Base-by-base conservation (phyloP, 345 rosid genomes). In the Aethionema arabicum region DNA sequence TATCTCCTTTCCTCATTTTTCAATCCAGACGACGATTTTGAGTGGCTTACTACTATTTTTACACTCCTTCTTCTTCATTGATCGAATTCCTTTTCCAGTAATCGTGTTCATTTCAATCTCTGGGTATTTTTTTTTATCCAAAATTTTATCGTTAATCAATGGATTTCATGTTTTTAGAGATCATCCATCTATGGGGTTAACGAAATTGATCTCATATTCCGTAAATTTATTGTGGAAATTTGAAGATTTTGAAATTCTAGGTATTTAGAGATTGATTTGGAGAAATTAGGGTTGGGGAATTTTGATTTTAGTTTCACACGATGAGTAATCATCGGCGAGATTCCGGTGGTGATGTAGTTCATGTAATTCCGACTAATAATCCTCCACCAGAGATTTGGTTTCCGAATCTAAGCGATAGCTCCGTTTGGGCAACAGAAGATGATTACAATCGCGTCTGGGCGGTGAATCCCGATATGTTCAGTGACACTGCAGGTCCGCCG, bases 371-470 rank as follows among this genome's bases (percentile, higher is more conserved):
- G 39, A 65, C 75, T 4, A 79, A 77, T 55, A 66, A 67, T 8
- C 65, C 65, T 42, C 81, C 83, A 5, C 77, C 86, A 5, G 81
- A 87, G 10, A 79, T 58, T 68, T 87, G 91, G 89, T 50, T 81
- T 50, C 88, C 87, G 3, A 85, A 78, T 80, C 64, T 83, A 50
- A 37, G 50, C 0, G 91, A 83, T 63, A 65, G 74, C 43, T 51
- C 82, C 8, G 86, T 89, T 11, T 92, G 96, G 96, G 95, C 96
- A 3, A 87, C 96, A 32, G 98, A 92, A 58, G 98, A 89, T 12
- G 98, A 92, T 27, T 92, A 92, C 68, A 73, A 67, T 79, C 83
- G 81, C 30, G 78, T 44, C 41, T 86, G 95, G 95, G 78, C 49
- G 5, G 35, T 77, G 76, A 70, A 68, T 48, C 72, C 58, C 3